These are phyloP conservation scores for Acanthamoeba castellanii DNA, from an alignment of 208 protist genomes.

Conservation along the genomic window DNA sequence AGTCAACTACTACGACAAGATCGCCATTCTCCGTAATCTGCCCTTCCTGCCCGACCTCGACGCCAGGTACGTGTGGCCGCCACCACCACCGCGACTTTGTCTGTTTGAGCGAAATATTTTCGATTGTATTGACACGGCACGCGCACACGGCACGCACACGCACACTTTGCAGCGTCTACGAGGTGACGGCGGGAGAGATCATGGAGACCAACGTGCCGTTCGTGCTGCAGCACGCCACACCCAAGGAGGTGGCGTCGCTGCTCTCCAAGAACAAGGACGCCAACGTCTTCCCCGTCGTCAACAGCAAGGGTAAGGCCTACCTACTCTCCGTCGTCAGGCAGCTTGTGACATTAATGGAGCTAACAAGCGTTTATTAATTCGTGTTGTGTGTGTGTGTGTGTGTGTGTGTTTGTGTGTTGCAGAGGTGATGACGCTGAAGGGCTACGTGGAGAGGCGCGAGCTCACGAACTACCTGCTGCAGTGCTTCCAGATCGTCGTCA, in stretches of 20 bases:
- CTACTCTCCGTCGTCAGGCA: not conserved
- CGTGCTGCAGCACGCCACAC: slow-evolving; percentile 57
- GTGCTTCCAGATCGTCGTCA: slow-evolving; percentile 42
- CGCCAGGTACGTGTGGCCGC: slow-evolving; percentile 43
- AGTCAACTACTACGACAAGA: slow-evolving; percentile 69
- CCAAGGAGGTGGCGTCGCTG: slow-evolving; percentile 64
- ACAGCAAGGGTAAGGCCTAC: not conserved
- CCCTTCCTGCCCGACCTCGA: slow-evolving; percentile 75
- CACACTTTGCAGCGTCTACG: slow-evolving; percentile 19
- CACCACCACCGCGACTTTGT: no score
- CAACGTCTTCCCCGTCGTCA: slow-evolving; percentile 73
- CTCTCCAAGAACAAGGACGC: slow-evolving; percentile 58
- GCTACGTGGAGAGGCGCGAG: slow-evolving; percentile 35
- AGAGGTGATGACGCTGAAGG: slow-evolving; percentile 39
- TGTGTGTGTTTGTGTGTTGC: not conserved
- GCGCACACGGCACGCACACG: not conserved
- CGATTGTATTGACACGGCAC: not conserved
- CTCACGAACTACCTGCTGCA: slow-evolving; percentile 30
- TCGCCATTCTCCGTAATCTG: slow-evolving; percentile 63
- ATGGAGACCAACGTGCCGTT: slow-evolving; percentile 73
- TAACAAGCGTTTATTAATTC: not conserved
- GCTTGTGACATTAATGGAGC: not conserved
- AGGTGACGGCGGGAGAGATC: slow-evolving; percentile 69
- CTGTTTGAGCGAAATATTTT: not conserved
- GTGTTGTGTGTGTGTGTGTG: not conserved